Conservation (phyloP, 2,329 filamentous ascomycete genomes). For the Trichophyton simii region DNA sequence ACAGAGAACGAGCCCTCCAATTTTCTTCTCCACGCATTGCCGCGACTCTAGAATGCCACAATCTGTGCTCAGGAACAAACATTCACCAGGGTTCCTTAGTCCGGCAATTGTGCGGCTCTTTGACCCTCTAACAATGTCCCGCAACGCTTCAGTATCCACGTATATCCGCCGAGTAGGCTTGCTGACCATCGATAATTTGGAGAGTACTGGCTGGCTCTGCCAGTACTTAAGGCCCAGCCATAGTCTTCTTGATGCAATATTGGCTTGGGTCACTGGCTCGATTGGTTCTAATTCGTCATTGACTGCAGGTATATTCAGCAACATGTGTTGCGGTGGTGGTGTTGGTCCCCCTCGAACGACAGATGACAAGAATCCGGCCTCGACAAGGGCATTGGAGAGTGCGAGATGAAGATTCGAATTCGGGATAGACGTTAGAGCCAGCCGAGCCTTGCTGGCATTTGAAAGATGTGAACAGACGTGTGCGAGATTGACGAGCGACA, state of each 20-base stretch:
- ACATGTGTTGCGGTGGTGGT: constrained; percentile 42
- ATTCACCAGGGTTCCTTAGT: constrained; percentile 64
- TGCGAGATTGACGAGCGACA: constrained; percentile 63
- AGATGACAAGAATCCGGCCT: constrained; percentile 66
- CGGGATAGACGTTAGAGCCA: constrained; percentile 72
- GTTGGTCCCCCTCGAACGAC: constrained; percentile 60
- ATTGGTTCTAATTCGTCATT: constrained; percentile 26
- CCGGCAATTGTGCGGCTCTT: constrained; percentile 56
- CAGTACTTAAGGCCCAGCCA: constrained; percentile 90
- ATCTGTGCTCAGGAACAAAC: constrained; percentile 66
- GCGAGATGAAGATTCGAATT: constrained; percentile 69
- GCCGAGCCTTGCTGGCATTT: constrained; percentile 72
- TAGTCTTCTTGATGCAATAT: constrained; percentile 60
- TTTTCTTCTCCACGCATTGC: constrained; percentile 66
- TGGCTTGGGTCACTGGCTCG: constrained; percentile 51
- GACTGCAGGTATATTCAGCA: constrained; percentile 39
- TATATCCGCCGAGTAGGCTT: constrained; percentile 64
- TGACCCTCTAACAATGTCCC: constrained; percentile 55
- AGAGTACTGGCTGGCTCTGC: constrained; percentile 67
- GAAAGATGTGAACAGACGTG: constrained; percentile 83
- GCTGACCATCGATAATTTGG: constrained; percentile 52
- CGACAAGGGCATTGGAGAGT: constrained; percentile 64
- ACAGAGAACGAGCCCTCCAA: constrained; percentile 71
- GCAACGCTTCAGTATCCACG: constrained; percentile 50
- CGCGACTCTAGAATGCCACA: constrained; percentile 66